These are phyloP conservation scores for Ganoderma resinaceum DNA, from an alignment of 1,284 basidiomycete species.

Conservation along the genomic window DNA sequence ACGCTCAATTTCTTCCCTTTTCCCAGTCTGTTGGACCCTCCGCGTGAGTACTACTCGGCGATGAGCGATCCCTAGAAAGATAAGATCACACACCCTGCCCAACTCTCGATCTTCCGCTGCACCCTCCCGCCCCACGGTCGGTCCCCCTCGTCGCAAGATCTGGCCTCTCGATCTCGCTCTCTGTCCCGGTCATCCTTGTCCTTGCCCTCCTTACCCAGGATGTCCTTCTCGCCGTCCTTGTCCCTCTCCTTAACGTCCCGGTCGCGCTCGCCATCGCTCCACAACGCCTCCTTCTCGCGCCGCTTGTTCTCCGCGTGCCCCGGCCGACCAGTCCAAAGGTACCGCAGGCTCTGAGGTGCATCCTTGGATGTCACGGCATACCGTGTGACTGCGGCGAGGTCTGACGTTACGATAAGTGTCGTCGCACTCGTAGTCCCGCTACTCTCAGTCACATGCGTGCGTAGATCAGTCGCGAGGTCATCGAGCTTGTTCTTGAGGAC, in stretches of 20 bases:
- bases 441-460: slow-evolving; percentile 37
- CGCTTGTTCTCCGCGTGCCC: slow-evolving; percentile 42
- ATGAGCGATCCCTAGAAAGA: not conserved
- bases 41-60: not conserved
- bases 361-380: slow-evolving; percentile 44
- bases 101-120: slow-evolving; percentile 73
- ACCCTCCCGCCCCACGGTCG: slow-evolving; percentile 64
- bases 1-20: slow-evolving; percentile 47
- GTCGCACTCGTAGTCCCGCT: slow-evolving; percentile 38
- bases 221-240: slow-evolving; percentile 37
- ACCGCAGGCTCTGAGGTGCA: slow-evolving; percentile 45
- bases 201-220: slow-evolving; percentile 40
- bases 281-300: slow-evolving; percentile 41
- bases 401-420: slow-evolving; percentile 52
- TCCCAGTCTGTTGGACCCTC: slow-evolving; percentile 35
- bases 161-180: slow-evolving; percentile 42
- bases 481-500: slow-evolving; percentile 62
- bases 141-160: slow-evolving; percentile 45
- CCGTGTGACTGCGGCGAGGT: slow-evolving; percentile 46
- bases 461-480: slow-evolving; percentile 47
- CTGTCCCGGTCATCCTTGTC: slow-evolving; percentile 42
- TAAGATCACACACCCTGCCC: slow-evolving; percentile 58
- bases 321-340: slow-evolving; percentile 49
- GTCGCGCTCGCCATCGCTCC: slow-evolving; percentile 44
- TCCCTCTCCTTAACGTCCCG: slow-evolving; percentile 42